phyloP scores from a whole-genome alignment of 345 rosid species.

The Rhizophora mangle region DNA sequence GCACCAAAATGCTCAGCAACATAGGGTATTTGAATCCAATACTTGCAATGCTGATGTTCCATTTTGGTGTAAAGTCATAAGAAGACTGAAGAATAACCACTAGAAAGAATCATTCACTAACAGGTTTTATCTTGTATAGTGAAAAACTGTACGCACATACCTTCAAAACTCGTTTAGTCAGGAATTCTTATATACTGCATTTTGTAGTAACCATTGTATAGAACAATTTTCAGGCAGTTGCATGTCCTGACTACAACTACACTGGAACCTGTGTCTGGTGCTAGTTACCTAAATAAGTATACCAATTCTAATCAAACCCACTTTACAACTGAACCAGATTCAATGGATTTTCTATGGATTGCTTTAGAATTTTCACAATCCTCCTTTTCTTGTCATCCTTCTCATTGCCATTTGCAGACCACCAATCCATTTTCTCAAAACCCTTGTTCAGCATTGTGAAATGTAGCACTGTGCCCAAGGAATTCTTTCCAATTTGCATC shows the following conservation, averaged over 20 bases:
- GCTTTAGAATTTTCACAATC: constrained; percentile 40
- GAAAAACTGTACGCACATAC: constrained; percentile 36
- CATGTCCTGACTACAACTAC: constrained; percentile 11
- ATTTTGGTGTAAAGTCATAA: constrained; percentile 14
- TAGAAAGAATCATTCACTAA: constrained; percentile 39
- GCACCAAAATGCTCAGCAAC: background rate
- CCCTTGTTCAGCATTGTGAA: constrained; percentile 29
- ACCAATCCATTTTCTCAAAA: constrained; percentile 22
- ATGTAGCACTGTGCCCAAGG: constrained; percentile 22
- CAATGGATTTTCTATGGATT: constrained; percentile 36
- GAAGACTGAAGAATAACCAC: constrained; percentile 28
- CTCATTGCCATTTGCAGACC: constrained; percentile 45
- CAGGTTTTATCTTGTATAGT: constrained; percentile 20
- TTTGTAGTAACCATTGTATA: constrained; percentile 28
- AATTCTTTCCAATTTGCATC: constrained; percentile 48
- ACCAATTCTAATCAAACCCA: constrained; percentile 47
- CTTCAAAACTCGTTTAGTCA: constrained; percentile 39
- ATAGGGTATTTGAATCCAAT: background rate
- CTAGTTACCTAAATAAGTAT: constrained; percentile 35
- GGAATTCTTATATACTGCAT: constrained; percentile 31
- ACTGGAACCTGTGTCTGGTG: constrained; percentile 41
- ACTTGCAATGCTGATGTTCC: background rate
- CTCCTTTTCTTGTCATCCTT: constrained; percentile 43
- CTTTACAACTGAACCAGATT: constrained; percentile 54
- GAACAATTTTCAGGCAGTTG: constrained; percentile 31